Percentiles rank a stretch among this genome's conserved stretches.
Evolutionary conservation across 73 alveolate genomes (phyloP).

Genomic region (Paramecium sonneborni): DNA sequence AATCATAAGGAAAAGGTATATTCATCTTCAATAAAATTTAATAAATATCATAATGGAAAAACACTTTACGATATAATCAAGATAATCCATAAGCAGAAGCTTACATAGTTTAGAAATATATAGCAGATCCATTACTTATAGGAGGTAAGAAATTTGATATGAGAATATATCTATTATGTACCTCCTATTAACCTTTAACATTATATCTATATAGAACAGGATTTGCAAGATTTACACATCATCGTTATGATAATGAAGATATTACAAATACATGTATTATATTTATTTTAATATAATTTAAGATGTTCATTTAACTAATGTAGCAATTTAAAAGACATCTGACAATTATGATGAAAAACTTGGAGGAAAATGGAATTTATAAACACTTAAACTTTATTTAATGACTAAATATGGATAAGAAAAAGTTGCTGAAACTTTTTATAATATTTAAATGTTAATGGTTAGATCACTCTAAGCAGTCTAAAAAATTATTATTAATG

Average conservation of each 20-base stretch:
- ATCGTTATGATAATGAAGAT: constrained; percentile 94
- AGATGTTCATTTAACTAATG: constrained; percentile 97
- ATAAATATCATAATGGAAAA: constrained; percentile 95
- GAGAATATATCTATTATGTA: constrained; percentile 98
- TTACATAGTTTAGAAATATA: constrained; percentile 81
- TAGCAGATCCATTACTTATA: constrained; percentile 97
- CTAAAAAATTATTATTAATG: constrained; percentile 96
- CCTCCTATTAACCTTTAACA: constrained; percentile 98
- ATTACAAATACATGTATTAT: constrained; percentile 84
- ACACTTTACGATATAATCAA: constrained; percentile 95
- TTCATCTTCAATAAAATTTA: constrained; percentile 96
- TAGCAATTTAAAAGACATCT: constrained; percentile 96
- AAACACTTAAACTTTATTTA: constrained; percentile 90
- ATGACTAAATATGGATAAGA: constrained; percentile 95
- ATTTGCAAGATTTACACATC: constrained; percentile 97
- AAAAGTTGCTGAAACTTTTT: constrained; percentile 92
- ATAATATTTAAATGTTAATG: constrained; percentile 86
- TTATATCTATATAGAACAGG: constrained; percentile 97
- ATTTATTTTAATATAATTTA: background rate
- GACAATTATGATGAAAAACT: constrained; percentile 94
- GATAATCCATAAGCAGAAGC: constrained; percentile 90
- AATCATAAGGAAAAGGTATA: constrained; percentile 99
- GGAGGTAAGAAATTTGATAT: constrained; percentile 99
- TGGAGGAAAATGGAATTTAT: constrained; percentile 98
- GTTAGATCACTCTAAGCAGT: constrained; percentile 91